A percentile compares a stretch with the other conserved stretches of the same genome.
Conservation (phyloP, 1,284 basidiomycete species). For the Phlebopus sp. region DNA sequence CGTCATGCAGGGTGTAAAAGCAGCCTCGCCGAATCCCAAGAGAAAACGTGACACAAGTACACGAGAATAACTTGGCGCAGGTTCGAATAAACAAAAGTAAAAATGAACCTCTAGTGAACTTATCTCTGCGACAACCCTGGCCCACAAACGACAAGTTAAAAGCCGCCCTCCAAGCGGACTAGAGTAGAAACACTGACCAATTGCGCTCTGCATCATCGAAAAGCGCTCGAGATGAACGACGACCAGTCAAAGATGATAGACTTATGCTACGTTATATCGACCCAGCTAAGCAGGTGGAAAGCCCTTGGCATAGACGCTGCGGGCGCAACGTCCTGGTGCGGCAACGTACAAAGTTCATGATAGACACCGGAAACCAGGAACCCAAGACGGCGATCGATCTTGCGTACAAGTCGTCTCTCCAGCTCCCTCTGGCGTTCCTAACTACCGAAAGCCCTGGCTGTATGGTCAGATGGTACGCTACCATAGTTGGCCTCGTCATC, state of each 20-base stretch:
- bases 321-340: conserved; percentile 4
- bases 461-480: not conserved
- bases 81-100: too few species aligned
- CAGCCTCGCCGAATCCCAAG: conserved; percentile 41
- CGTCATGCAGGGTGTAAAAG: conserved; percentile 39
- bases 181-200: conserved; percentile 36
- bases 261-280: conserved; percentile 46
- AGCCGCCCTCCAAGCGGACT: too few species aligned
- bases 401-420: conserved; percentile 51
- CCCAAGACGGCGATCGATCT: conserved; percentile 61
- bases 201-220: conserved; percentile 47
- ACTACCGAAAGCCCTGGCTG: not conserved
- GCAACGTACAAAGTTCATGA: conserved; percentile 55
- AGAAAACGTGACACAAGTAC: conserved; percentile 34
- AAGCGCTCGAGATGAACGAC: not conserved
- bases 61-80: not conserved
- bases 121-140: too few species aligned
- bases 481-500: too few species aligned
- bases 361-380: conserved; percentile 67
- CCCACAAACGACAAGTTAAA: too few species aligned
- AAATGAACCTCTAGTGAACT: too few species aligned
- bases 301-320: not conserved
- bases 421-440: conserved; percentile 30
- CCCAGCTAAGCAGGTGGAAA: conserved; percentile 46
- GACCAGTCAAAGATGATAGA: not conserved